Conservation (phyloP, 192 early-diverging fungal species). For the Phycomyces nitens region DNA sequence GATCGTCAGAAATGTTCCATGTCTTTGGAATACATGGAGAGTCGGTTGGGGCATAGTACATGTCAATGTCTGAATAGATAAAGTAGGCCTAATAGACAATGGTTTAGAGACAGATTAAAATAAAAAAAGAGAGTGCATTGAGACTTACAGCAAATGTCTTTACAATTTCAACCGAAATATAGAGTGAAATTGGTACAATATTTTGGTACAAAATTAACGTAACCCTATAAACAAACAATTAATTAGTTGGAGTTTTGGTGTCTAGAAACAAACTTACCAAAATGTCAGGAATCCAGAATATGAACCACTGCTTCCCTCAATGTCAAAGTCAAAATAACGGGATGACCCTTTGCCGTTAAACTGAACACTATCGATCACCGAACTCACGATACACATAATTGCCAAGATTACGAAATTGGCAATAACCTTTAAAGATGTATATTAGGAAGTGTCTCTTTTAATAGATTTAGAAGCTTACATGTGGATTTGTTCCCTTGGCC, state of each 20-base stretch:
- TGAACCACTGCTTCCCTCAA: slow-evolving; percentile 46
- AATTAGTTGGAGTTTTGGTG: too few relatives aligned
- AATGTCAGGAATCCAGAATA: slow-evolving; percentile 68
- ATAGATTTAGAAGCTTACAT: slow-evolving; percentile 43
- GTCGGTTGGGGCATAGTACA: slow-evolving; percentile 80
- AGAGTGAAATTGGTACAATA: slow-evolving; percentile 93
- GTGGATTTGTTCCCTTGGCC: slow-evolving; percentile 89
- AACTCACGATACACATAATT: slow-evolving; percentile 64
- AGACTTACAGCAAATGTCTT: slow-evolving; percentile 73
- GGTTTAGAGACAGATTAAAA: not conserved
- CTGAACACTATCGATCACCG: slow-evolving; percentile 61
- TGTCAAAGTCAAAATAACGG: slow-evolving; percentile 45
- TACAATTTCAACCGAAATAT: slow-evolving; percentile 90
- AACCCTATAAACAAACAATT: slow-evolving; percentile 63
- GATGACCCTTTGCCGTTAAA: slow-evolving; percentile 55
- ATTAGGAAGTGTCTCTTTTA: slow-evolving; percentile 11
- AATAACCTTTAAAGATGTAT: slow-evolving; percentile 47
- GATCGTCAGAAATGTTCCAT: slow-evolving; percentile 92
- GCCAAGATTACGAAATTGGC: slow-evolving; percentile 81
- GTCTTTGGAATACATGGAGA: slow-evolving; percentile 76
- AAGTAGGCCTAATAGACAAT: slow-evolving; percentile 67
- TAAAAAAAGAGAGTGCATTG: too few relatives aligned
- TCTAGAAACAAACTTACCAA: slow-evolving; percentile 48
- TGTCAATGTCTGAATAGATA: slow-evolving; percentile 84
- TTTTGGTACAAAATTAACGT: slow-evolving; percentile 91